A percentile compares a stretch with the other conserved stretches of the same genome.
Conservation (phyloP, 2,329 filamentous ascomycete genomes). For the Aspergillus intermedius region DNA sequence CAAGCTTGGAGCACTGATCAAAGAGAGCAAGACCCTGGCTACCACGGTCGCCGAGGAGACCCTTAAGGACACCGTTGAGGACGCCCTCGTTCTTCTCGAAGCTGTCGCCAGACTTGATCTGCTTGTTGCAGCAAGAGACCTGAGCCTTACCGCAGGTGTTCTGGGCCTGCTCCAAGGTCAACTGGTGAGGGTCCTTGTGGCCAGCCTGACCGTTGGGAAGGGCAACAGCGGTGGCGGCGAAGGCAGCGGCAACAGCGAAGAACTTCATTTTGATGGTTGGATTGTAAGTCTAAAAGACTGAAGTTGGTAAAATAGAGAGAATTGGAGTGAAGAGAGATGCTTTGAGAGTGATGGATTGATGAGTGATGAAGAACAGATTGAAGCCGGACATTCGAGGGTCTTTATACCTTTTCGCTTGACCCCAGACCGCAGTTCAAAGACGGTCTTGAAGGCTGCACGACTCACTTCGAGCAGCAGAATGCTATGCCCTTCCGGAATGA, state of each 20-base stretch:
- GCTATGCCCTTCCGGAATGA: no score
- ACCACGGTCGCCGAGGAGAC: not conserved
- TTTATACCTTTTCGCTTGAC: slow-evolving; percentile 14
- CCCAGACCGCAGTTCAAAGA: no score
- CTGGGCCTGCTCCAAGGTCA: not conserved
- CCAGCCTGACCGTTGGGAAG: no score
- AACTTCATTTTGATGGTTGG: slow-evolving; percentile 21
- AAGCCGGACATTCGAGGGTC: not conserved
- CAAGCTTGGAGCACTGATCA: slow-evolving; percentile 1
- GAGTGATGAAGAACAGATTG: slow-evolving; percentile 4
- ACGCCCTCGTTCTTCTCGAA: not conserved
- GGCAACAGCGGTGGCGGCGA: slow-evolving; percentile 12
- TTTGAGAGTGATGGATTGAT: slow-evolving; percentile 4
- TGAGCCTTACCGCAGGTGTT: slow-evolving; percentile 4
- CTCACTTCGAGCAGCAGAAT: no score
- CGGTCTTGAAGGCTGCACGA: no score
- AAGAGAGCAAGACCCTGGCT: slow-evolving; percentile 1
- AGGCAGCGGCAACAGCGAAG: slow-evolving; percentile 17
- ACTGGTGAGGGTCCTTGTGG: not conserved
- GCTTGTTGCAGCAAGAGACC: slow-evolving; percentile 6
- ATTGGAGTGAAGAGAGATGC: no score
- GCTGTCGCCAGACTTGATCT: not conserved
- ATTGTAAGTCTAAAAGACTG: not conserved
- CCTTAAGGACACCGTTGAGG: not conserved
- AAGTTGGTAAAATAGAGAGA: not conserved